Percentiles rank a stretch among this genome's conserved stretches.
Conservation (phyloP, 768 basidiomycete genomes). For the Lactarius indigo region DNA sequence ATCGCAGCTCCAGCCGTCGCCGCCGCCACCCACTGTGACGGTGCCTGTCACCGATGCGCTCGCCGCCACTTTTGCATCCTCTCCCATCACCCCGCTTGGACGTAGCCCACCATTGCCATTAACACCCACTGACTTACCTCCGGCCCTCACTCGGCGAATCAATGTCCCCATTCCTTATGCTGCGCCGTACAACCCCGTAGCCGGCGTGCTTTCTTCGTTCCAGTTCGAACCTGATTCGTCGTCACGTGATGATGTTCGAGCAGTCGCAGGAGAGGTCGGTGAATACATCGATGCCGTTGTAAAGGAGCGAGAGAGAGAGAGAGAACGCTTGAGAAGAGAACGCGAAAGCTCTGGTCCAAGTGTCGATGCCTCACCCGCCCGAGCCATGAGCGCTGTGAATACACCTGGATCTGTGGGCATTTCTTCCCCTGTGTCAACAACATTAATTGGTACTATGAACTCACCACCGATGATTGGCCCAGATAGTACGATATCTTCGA, state of each 20-base stretch:
- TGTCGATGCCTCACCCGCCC: slow-evolving; percentile 16
- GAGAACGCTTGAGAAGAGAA: slow-evolving; percentile 67
- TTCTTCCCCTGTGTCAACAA: slow-evolving; percentile 12
- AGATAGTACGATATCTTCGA: slow-evolving; percentile 9
- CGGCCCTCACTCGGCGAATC: slow-evolving; percentile 17
- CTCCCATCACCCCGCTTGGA: slow-evolving; percentile 14
- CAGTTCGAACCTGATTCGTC: slow-evolving; percentile 38
- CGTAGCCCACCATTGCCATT: slow-evolving; percentile 9
- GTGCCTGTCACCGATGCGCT: slow-evolving; percentile 23
- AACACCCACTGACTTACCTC: slow-evolving; percentile 17
- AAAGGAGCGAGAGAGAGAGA: slow-evolving; percentile 72
- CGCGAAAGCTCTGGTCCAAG: slow-evolving; percentile 43
- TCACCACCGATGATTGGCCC: slow-evolving; percentile 12
- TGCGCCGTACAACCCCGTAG: slow-evolving; percentile 16
- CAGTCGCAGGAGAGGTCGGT: slow-evolving; percentile 58
- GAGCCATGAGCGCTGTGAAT: slow-evolving; percentile 14
- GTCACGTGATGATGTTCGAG: slow-evolving; percentile 39
- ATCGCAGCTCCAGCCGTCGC: slow-evolving; percentile 54
- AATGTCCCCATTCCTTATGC: slow-evolving; percentile 2
- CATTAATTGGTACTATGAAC: slow-evolving; percentile 18
- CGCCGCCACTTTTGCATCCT: slow-evolving; percentile 6
- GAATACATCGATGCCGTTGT: slow-evolving; percentile 73
- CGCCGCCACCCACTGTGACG: slow-evolving; percentile 37
- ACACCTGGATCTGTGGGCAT: slow-evolving; percentile 20
- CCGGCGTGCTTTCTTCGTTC: slow-evolving; percentile 47